phyloP scores from a whole-genome alignment of 2,329 filamentous ascomycete genomes.

The Claviceps sp. region DNA sequence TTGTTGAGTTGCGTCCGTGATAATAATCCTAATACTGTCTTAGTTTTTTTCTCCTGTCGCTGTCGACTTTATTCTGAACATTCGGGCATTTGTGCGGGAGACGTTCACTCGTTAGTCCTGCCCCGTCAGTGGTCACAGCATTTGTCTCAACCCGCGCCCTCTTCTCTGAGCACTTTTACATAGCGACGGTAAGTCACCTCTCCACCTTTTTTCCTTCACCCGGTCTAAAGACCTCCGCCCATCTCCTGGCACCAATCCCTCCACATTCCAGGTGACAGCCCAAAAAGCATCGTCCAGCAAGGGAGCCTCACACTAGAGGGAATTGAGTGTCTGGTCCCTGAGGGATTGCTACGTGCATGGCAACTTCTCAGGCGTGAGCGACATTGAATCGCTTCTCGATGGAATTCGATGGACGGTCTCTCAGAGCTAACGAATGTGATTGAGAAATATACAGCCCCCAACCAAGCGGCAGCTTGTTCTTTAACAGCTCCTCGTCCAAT shows the following conservation, averaged over 20 bases:
- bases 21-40: conserved; percentile 20
- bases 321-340: conserved; percentile 1
- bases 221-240: neutral
- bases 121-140: conserved; percentile 29
- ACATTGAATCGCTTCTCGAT: conserved; percentile 7
- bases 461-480: conserved; percentile 30
- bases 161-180: conserved; percentile 20
- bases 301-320: conserved; percentile 14
- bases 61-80: conserved; percentile 20
- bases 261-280: conserved; percentile 15
- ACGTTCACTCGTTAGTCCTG: conserved; percentile 51
- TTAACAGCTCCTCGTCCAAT: conserved; percentile 33
- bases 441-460: conserved; percentile 25
- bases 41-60: conserved; percentile 25
- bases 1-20: conserved; percentile 24
- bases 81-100: conserved; percentile 39
- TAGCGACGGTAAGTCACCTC: conserved; percentile 39
- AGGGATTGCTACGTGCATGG: conserved; percentile 7
- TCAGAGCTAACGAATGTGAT: conserved; percentile 19
- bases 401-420: conserved; percentile 7
- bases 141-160: conserved; percentile 32
- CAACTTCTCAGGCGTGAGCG: conserved; percentile 11
- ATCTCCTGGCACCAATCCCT: conserved; percentile 10
- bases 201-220: conserved; percentile 8
- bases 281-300: conserved; percentile 9